phyloP scores from a whole-genome alignment of 1,139 yeast genomes.

The Blastobotrys serpentis region DNA sequence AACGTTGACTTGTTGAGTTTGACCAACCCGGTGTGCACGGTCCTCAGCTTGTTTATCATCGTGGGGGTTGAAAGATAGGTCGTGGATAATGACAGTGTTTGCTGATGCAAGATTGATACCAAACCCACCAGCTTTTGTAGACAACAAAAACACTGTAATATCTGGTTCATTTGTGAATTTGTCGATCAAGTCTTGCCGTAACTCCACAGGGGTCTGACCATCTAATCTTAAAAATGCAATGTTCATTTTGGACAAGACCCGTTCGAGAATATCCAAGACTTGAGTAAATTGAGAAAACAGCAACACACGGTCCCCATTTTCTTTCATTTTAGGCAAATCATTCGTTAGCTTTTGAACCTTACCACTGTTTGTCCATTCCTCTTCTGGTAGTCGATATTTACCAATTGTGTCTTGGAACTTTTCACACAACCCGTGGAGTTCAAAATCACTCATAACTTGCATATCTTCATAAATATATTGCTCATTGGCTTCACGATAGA shows the following conservation, averaged over 20 bases:
- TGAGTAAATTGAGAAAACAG: constrained; percentile 92
- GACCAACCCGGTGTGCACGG: constrained; percentile 97
- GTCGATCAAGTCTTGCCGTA: constrained; percentile 89
- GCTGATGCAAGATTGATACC: constrained; percentile 97
- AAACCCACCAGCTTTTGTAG: constrained; percentile 98
- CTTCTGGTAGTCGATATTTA: constrained; percentile 50
- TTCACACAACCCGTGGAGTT: constrained; percentile 70
- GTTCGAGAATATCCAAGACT: constrained; percentile 81
- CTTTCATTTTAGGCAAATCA: constrained; percentile 59
- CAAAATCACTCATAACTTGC: constrained; percentile 95
- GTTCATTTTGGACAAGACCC: constrained; percentile 61
- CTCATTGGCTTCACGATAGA: constrained; percentile 71
- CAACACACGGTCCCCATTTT: constrained; percentile 69
- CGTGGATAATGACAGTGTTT: constrained; percentile 85
- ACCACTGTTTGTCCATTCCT: constrained; percentile 72
- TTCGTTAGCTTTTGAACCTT: constrained; percentile 60
- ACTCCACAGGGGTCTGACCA: constrained; percentile 91
- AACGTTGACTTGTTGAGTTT: constrained; percentile 81
- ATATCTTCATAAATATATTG: constrained; percentile 83
- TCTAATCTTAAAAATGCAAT: constrained; percentile 82
- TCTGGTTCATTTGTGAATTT: constrained; percentile 77
- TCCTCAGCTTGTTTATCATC: constrained; percentile 99
- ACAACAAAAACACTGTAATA: constrained; percentile 81
- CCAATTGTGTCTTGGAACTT: constrained; percentile 67
- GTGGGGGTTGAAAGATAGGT: constrained; percentile 95